Percentiles rank a stretch among this genome's conserved stretches.
Conservation (phyloP, 2,329 filamentous ascomycete genomes). For the Elsinoe fawcettii region DNA sequence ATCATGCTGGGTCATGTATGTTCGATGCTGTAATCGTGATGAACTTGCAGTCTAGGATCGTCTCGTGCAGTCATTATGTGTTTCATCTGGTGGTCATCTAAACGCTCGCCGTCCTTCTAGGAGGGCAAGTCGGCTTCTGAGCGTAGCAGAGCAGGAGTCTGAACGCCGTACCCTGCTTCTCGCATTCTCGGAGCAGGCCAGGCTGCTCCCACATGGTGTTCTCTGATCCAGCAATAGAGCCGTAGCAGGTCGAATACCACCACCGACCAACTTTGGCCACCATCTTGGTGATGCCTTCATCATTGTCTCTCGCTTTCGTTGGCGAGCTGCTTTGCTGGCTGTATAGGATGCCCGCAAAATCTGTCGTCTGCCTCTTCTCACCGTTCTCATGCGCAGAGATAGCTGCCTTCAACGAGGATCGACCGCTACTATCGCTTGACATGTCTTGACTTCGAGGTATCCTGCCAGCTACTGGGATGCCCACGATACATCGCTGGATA, state of each 20-base stretch:
- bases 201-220: constrained; percentile 68
- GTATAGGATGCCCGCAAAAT: constrained; percentile 13
- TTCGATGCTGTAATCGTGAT: neutral
- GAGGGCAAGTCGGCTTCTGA: constrained; percentile 57
- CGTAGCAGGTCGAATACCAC: constrained; percentile 96
- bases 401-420: constrained; percentile 6
- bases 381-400: constrained; percentile 12
- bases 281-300: constrained; percentile 85
- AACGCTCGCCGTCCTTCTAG: constrained; percentile 43
- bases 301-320: constrained; percentile 37
- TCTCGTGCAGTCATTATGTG: constrained; percentile 8
- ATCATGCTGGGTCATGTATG: neutral
- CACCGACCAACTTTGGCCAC: constrained; percentile 85
- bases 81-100: constrained; percentile 25
- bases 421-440: constrained; percentile 24
- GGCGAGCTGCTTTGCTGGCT: constrained; percentile 15
- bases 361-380: constrained; percentile 6
- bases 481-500: constrained; percentile 68
- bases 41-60: neutral
- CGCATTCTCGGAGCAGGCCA: constrained; percentile 71
- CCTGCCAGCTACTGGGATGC: constrained; percentile 60
- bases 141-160: constrained; percentile 88
- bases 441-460: constrained; percentile 33
- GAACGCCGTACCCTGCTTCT: constrained; percentile 77
- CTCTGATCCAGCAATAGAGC: constrained; percentile 50